phyloP scores from a whole-genome alignment of 2,329 filamentous ascomycete species.

The Aspergillus pseudoterreus region DNA sequence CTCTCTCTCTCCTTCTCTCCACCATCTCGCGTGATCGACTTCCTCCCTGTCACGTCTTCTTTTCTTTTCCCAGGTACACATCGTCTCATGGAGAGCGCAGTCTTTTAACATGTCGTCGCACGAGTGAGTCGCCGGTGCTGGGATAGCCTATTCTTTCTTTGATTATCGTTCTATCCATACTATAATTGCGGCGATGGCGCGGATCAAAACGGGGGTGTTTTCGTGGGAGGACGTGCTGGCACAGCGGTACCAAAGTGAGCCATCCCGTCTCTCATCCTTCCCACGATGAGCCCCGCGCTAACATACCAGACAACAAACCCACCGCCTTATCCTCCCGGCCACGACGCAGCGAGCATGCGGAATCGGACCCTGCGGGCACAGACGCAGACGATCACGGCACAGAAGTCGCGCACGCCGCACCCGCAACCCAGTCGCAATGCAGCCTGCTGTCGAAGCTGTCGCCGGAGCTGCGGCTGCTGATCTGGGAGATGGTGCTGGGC shows the following conservation, averaged over 20 bases:
- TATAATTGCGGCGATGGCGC: constrained; percentile 25
- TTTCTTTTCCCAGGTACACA: neutral
- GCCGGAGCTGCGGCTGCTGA: constrained; percentile 33
- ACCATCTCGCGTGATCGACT: constrained; percentile 13
- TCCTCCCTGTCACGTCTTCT: neutral
- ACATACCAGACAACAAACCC: constrained; percentile 28
- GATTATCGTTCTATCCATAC: neutral
- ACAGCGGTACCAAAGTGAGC: constrained; percentile 38
- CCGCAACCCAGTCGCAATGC: constrained; percentile 22
- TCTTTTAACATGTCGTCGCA: neutral
- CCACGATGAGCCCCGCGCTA: constrained; percentile 1
- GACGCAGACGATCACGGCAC: neutral
- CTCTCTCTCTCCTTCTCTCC: neutral
- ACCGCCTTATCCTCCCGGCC: constrained; percentile 14
- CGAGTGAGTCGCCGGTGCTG: constrained; percentile 1
- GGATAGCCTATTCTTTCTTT: neutral
- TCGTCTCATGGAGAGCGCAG: neutral
- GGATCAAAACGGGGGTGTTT: constrained; percentile 34
- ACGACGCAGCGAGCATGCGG: constrained; percentile 9
- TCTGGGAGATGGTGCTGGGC: constrained; percentile 34
- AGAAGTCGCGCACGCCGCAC: constrained; percentile 7
- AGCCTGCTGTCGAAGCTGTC: constrained; percentile 30
- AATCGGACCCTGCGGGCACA: constrained; percentile 8
- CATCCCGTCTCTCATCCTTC: neutral
- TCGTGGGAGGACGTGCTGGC: constrained; percentile 40